Evolutionary conservation across 73 alveolate species (phyloP).

Genomic region (Symbiodinium pilosum): DNA sequence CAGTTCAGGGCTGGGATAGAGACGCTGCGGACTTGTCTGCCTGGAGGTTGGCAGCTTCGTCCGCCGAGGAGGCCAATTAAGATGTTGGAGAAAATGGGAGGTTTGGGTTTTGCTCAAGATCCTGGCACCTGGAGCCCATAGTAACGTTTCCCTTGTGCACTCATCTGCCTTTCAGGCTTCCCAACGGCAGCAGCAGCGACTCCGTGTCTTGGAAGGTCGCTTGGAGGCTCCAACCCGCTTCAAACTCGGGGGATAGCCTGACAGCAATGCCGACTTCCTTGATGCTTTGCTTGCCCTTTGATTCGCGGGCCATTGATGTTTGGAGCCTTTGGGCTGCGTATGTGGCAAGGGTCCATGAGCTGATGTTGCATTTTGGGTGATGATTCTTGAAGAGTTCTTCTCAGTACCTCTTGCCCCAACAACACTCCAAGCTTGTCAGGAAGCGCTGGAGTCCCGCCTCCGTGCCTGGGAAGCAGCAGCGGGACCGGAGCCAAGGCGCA

Average conservation of each 20-base stretch:
- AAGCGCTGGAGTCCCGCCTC: constrained; percentile 9
- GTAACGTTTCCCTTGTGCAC: not conserved
- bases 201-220: not conserved
- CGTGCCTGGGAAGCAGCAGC: not conserved
- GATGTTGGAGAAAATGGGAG: not conserved
- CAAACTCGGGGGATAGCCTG: not conserved
- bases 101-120: too few relatives aligned
- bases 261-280: not conserved
- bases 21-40: too few relatives aligned
- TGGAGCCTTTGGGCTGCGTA: too few relatives aligned
- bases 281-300: not conserved
- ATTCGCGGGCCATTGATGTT: too few relatives aligned
- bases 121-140: too few relatives aligned
- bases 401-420: not conserved
- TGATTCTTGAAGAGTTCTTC: too few relatives aligned
- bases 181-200: constrained; percentile 16
- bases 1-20: too few relatives aligned
- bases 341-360: too few relatives aligned
- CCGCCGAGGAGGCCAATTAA: not conserved
- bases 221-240: not conserved
- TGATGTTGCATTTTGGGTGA: too few relatives aligned
- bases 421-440: not conserved
- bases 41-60: not conserved
- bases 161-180: not conserved
- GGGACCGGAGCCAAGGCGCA: not conserved